Conservation (phyloP, 1,284 basidiomycete species). For the Meripilus lineatus region DNA sequence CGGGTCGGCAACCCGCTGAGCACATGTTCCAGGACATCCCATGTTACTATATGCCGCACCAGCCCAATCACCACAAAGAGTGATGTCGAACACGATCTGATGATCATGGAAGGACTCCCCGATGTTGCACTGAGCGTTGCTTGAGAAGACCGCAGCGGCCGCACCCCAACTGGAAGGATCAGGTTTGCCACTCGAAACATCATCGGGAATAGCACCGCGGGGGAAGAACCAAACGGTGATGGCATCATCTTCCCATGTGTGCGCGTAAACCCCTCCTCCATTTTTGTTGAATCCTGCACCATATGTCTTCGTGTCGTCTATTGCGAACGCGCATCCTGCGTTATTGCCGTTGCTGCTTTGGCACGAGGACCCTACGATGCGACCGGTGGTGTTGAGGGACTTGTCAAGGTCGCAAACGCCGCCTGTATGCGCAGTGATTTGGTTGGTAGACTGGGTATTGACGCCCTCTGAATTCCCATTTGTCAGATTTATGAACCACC, state of each 20-base stretch:
- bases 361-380: conserved; percentile 40
- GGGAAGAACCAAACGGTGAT: conserved; percentile 79
- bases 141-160: conserved; percentile 64
- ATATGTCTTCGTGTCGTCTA: conserved; percentile 50
- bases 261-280: conserved; percentile 74
- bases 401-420: conserved; percentile 46
- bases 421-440: conserved; percentile 67
- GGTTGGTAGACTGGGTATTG: conserved; percentile 52
- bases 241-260: conserved; percentile 62
- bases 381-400: conserved; percentile 25
- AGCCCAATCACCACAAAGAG: conserved; percentile 68
- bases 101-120: conserved; percentile 67
- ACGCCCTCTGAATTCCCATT: conserved; percentile 47
- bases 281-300: conserved; percentile 65
- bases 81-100: conserved; percentile 53
- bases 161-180: conserved; percentile 62
- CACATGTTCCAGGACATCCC: conserved; percentile 71
- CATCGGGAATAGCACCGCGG: conserved; percentile 59
- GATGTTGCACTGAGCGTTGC: conserved; percentile 56
- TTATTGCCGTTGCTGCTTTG: conserved; percentile 45
- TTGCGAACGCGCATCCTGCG: conserved; percentile 63
- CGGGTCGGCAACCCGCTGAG: conserved; percentile 57
- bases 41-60: conserved; percentile 45
- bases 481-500: not conserved
- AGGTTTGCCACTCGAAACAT: conserved; percentile 56